These are phyloP conservation scores for Boletus vermiculosoides DNA, from an alignment of 768 basidiomycete species.

Conservation along the genomic window DNA sequence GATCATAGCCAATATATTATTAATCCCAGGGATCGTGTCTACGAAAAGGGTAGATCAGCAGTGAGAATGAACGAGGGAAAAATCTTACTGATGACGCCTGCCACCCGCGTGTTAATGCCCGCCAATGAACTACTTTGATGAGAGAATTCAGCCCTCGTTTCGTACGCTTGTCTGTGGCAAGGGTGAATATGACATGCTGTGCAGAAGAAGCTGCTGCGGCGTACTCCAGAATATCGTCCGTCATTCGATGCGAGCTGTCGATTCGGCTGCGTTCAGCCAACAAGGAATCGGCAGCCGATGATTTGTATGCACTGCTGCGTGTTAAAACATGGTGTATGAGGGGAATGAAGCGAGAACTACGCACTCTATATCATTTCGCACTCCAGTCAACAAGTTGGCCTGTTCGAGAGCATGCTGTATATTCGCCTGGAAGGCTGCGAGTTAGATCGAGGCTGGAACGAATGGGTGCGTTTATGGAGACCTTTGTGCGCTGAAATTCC, in stretches of 20 bases:
- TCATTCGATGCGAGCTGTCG: conserved; percentile 93
- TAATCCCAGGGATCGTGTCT: conserved; percentile 95
- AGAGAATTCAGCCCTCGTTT: conserved; percentile 89
- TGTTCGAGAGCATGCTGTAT: conserved; percentile 82
- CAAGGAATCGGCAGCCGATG: conserved; percentile 81
- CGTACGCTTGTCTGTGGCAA: conserved; percentile 84
- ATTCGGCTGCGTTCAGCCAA: conserved; percentile 86
- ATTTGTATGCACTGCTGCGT: conserved; percentile 77
- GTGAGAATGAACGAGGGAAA: neutral
- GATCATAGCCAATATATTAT: conserved; percentile 89
- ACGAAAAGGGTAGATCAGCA: conserved; percentile 5
- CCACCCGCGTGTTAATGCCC: conserved; percentile 82
- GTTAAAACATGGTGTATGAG: neutral
- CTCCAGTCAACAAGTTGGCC: conserved; percentile 83
- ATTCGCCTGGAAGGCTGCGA: conserved; percentile 55
- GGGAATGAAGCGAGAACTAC: conserved; percentile 23
- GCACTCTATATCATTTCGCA: conserved; percentile 95
- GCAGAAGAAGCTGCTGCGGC: conserved; percentile 26
- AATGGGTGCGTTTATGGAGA: conserved; percentile 25
- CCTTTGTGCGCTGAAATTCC: conserved; percentile 87
- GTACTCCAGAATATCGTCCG: conserved; percentile 86
- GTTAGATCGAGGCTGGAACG: neutral
- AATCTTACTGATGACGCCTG: conserved; percentile 71
- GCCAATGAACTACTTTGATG: conserved; percentile 74
- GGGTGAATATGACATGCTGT: neutral